These are phyloP conservation scores for Phaeosphaeria sp. DNA, from an alignment of 2,329 filamentous ascomycete genomes.

Conservation along the genomic window DNA sequence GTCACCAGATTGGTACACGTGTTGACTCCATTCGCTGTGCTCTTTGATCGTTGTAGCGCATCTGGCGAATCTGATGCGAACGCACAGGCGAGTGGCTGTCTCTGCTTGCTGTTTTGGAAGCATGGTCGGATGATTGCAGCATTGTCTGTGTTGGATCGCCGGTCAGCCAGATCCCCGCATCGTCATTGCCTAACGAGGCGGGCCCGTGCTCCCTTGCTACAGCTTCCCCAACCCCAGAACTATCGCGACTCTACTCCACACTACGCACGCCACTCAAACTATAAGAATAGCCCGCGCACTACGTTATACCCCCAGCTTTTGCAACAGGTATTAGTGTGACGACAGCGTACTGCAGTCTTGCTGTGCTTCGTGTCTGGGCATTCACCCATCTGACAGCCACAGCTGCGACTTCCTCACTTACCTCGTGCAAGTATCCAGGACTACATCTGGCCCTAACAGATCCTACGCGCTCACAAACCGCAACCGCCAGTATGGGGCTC, in stretches of 20 bases:
- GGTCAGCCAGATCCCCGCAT: background rate
- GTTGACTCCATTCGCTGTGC: background rate
- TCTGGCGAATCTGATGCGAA: background rate
- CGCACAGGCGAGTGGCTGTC: background rate
- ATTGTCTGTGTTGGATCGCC: background rate
- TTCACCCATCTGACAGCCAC: background rate
- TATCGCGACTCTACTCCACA: constrained; percentile 13
- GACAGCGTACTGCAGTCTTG: background rate
- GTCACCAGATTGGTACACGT: background rate
- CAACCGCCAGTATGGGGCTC: constrained; percentile 71
- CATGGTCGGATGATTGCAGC: background rate
- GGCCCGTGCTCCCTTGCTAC: constrained; percentile 29
- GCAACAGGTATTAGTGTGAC: constrained; percentile 1
- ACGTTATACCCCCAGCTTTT: constrained; percentile 8
- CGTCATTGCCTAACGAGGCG: constrained; percentile 1
- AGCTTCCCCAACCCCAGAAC: constrained; percentile 10
- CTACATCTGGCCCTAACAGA: background rate
- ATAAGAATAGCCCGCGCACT: constrained; percentile 15
- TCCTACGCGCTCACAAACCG: background rate
- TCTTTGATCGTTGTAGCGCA: background rate
- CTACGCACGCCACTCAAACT: background rate
- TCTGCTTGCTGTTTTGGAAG: background rate
- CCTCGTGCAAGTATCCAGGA: background rate
- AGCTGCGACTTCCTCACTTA: background rate
- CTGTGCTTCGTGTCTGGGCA: background rate